A percentile compares a stretch with the other conserved stretches of the same genome.
Conservation (phyloP, 441 rosid genomes). For the Gossypium davidsonii region DNA sequence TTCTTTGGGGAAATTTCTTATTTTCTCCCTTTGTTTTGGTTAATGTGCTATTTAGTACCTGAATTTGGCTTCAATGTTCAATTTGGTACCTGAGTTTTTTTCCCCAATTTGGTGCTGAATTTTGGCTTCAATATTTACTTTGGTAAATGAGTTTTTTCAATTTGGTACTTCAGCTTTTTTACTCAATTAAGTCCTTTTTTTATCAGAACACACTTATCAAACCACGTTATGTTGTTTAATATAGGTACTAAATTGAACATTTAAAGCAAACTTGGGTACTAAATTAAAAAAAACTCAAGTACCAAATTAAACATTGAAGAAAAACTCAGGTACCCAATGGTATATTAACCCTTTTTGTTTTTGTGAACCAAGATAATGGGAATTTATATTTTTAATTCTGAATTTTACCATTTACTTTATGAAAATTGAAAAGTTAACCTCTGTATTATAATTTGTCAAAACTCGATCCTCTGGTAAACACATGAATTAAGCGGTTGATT, state of each 20-base stretch:
- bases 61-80: neutral
- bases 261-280: too few relatives aligned
- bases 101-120: neutral
- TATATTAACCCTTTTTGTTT: too few relatives aligned
- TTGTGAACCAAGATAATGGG: too few relatives aligned
- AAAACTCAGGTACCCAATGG: neutral
- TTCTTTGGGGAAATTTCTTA: neutral
- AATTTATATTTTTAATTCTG: too few relatives aligned
- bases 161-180: neutral
- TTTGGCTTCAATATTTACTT: neutral
- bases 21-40: neutral
- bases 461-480: neutral
- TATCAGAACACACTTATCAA: neutral
- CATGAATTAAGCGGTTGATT: neutral
- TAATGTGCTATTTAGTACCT: neutral
- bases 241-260: neutral
- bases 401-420: too few relatives aligned
- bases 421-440: neutral
- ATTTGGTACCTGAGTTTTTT: neutral
- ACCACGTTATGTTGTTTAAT: neutral
- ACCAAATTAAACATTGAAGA: neutral
- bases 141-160: neutral
- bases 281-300: neutral
- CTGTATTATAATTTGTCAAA: neutral
- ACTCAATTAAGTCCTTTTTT: neutral